Evolutionary conservation across 1,139 yeast genomes (phyloP), one percentile per base, ranked within the genome.

Genomic region (Blastobotrys indianensis): DNA sequence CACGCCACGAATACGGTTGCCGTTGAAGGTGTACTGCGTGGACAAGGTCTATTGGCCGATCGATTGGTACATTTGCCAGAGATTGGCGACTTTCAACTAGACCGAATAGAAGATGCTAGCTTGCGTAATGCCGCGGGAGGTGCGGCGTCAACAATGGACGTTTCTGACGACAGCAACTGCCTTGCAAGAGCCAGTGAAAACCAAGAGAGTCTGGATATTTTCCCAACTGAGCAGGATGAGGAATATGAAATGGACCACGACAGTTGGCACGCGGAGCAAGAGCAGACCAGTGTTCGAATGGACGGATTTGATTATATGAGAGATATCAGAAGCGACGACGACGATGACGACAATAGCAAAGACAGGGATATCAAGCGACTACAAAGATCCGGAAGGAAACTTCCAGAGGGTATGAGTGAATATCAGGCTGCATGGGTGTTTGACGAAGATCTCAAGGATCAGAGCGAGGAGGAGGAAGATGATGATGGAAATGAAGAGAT

Each of bases 371-470:
- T 42, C n/a, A 12, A 13, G 17, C n/a, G 20, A 46, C 61, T 36
- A 16, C 45, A 42, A 32, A 46, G 56, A 32, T 51, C 61, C 47
- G 65, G 67, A 60, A 69, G 66, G 49, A 76, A 72, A 57, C 70
- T 86, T 29, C 97, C 97, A 15, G 77, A 77, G 59, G 97, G 97
- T 17, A 82, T 95, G 41, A 88, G 97, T 0, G 95, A 85, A 49
- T 90, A 90, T 63, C 98, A 92, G 68, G 86, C 95, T 6, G 79
- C 86, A 61, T 92, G 98, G 98, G 76, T 85, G 57, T 69, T 87
- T 42, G 94, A 77, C 44, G 82, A 80, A 47, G 74, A 68, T 34
- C 55, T 64, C 25, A 72, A 65, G 32, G 56, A 64, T 29, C 58
- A 52, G 12, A 50, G 49, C 4, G 69, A 63, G 48, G 60, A 72